Base-by-base conservation (phyloP, 2,329 filamentous ascomycete species). In the Fonsecaea monophora region DNA sequence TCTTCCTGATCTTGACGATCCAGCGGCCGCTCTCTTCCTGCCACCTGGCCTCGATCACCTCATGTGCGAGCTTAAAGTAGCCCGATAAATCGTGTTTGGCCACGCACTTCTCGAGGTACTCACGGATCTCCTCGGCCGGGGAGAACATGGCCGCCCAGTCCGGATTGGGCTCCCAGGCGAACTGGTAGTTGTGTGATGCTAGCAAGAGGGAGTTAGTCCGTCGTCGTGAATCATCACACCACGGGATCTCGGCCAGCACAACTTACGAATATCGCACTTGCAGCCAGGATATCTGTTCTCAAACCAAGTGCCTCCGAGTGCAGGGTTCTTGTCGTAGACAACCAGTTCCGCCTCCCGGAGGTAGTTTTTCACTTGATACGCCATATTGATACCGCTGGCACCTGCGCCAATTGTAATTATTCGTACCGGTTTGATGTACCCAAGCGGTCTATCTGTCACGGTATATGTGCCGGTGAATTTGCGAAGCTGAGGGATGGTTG, bases 331-430 rank as follows among this genome's bases (percentile, higher is more conserved):
- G 30, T 75, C 73, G 32, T 74, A 75, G n/a, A 74, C 69, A 4
- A 53, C 55, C 4, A 74, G 62, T 45, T 70, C 66, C 6, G 70
- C 55, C 32, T 69, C 54, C 25, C 42, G 25, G 32, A 70, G 7
- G n/a, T 61, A 38, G 15, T 65, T 37, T 32, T 59, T 35, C 4
- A 69, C 48, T 30, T 77, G 73, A 50, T 80, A 76, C 21, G 75
- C 78, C 15, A 75, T 67, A 25, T 79, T 69, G 45, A 81, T 79
- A 1, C 79, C 79, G 6, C 77, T 79, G 12, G 79, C 75, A 1
- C 79, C 79, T 7, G 78, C 77, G 5, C 79, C 79, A 37, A 81
- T 78, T 40, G 77, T 68, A 34, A 68, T 67, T n/a, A 70, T 61
- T 3, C 64, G 59, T 8, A 63, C 25, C 15, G 40, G 55, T 25